Percentiles rank a stretch among this genome's conserved stretches.
Evolutionary conservation across 768 basidiomycete genomes (phyloP).

Genomic region (Pilatotrama ljubarskyi): DNA sequence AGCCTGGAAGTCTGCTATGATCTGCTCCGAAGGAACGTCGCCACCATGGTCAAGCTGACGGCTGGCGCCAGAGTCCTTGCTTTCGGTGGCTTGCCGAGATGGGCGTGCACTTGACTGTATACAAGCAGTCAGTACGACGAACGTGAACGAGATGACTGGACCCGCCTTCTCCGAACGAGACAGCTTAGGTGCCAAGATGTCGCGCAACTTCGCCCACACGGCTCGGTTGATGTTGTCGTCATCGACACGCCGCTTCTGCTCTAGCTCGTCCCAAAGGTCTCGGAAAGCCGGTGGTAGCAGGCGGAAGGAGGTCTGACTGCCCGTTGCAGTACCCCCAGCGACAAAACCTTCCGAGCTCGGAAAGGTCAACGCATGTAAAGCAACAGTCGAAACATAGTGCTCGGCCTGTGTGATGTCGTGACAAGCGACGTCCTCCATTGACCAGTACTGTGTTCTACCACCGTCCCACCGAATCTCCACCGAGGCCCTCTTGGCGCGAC

Average conservation of each 20-base stretch:
- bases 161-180: constrained; percentile 44
- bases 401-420: constrained; percentile 77
- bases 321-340: constrained; percentile 44
- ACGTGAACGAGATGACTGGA: not conserved
- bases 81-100: constrained; percentile 10
- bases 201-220: constrained; percentile 69
- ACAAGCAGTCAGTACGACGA: not conserved
- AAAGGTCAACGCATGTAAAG: constrained; percentile 77
- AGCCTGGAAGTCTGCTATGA: constrained; percentile 58
- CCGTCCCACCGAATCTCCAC: constrained; percentile 76
- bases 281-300: constrained; percentile 80
- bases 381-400: constrained; percentile 85
- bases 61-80: constrained; percentile 12
- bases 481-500: constrained; percentile 72
- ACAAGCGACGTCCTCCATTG: constrained; percentile 87
- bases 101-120: constrained; percentile 4
- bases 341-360: constrained; percentile 65
- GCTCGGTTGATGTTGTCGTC: constrained; percentile 66
- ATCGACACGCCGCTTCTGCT: constrained; percentile 54
- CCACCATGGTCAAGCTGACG: constrained; percentile 1
- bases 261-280: constrained; percentile 92
- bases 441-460: constrained; percentile 61
- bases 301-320: constrained; percentile 67
- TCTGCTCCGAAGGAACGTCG: constrained; percentile 44
- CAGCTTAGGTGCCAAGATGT: constrained; percentile 66